Base-by-base conservation (phyloP, 2,329 filamentous ascomycete genomes). In the Nothophoma quercina region DNA sequence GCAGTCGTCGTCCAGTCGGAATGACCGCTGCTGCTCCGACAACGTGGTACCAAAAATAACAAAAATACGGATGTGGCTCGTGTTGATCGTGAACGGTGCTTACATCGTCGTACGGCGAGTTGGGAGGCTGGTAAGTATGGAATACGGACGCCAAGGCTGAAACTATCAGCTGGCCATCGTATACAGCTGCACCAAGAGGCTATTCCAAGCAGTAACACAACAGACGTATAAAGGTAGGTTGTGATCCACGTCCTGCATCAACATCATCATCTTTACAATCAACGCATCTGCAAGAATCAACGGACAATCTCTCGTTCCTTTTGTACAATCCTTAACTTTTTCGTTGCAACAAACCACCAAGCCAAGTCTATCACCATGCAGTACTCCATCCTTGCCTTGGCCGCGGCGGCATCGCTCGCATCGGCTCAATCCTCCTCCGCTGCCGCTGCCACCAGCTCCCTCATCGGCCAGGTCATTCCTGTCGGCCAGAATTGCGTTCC, bases 331-430 rank as follows among this genome's bases (percentile, higher is more conserved):
- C 12, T 40, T 13, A 12, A 22, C 8, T 5, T n/a, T 10, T 16
- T 9, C 13, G 30, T 22, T 15, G 15, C 19, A 32, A 9, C 23
- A n/a, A 35, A 25, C n/a, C 19, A 23, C 13, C 22, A n/a, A 15
- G 16, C 12, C 34, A 25, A 34, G 51, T 12, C 33, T 13, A 23
- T 26, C 39, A 55, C 33, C 7, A 65, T 65, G 60, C 60, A 57
- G 16, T 61, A 59, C 50, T 51, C 45, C 21, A 50, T 59, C 34
- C 29, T 64, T 29, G 32, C 43, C 7, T 19, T 65, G 18, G 57
- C 59, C 19, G 46, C 59, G 1, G 54, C 49, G 34, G 49, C 52
- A 5, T 53, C 56, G 22, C 28, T 47, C n/a, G 54, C 34, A 15
- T 55, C 55, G 21, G 59, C 56, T 2, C 51, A 60, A 25, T 32